phyloP scores from a whole-genome alignment of 805 yeast genomes.

The Metschnikowia noctiluminum region DNA sequence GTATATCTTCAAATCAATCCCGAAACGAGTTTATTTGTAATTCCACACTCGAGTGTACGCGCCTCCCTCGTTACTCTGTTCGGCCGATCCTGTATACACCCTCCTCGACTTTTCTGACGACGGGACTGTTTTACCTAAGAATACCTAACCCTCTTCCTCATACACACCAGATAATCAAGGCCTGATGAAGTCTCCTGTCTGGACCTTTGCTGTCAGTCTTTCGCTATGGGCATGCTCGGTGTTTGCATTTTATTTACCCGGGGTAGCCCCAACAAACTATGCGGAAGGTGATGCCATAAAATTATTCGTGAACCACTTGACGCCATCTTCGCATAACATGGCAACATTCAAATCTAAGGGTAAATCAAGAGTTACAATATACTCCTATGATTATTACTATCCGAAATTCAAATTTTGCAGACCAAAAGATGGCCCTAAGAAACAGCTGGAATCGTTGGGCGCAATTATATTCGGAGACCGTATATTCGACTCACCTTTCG shows the following conservation, averaged over 20 bases:
- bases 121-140: not conserved
- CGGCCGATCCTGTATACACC: too few species aligned
- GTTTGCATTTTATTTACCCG: conserved; percentile 83
- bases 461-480: conserved; percentile 94
- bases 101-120: not conserved
- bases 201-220: conserved; percentile 18
- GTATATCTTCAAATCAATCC: too few species aligned
- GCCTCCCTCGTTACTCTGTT: too few species aligned
- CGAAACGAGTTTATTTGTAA: too few species aligned
- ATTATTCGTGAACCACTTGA: conserved; percentile 82
- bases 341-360: conserved; percentile 25
- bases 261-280: conserved; percentile 93
- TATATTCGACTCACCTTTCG: conserved; percentile 88
- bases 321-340: conserved; percentile 60
- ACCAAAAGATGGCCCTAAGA: conserved; percentile 62
- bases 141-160: not conserved
- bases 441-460: conserved; percentile 87
- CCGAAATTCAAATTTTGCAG: conserved; percentile 79
- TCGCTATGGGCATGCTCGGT: conserved; percentile 18
- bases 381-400: conserved; percentile 81
- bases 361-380: conserved; percentile 53
- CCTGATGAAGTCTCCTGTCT: conserved; percentile 13
- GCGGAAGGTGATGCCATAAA: conserved; percentile 68
- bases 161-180: not conserved
- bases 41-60: too few species aligned